These are phyloP conservation scores for Podaxis carcinomalis DNA, from an alignment of 768 basidiomycete genomes.

Conservation along the genomic window DNA sequence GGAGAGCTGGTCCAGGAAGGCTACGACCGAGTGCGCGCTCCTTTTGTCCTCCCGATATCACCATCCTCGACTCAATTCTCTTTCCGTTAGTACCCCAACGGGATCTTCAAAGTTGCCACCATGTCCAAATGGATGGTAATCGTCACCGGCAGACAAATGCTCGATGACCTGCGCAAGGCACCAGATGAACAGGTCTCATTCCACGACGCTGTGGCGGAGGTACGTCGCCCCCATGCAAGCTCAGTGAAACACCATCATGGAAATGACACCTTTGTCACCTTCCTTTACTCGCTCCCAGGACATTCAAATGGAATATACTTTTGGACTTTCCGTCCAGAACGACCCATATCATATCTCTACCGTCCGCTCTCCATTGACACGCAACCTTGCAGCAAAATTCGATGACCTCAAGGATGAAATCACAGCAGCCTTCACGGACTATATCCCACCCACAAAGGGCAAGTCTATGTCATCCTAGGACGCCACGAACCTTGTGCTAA, in stretches of 20 bases:
- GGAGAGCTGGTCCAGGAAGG: constrained; percentile 11
- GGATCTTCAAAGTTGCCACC: constrained; percentile 13
- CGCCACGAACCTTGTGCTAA: neutral
- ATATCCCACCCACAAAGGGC: constrained; percentile 29
- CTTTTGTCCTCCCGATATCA: too few species aligned
- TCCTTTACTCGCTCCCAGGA: constrained; percentile 18
- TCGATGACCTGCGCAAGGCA: constrained; percentile 38
- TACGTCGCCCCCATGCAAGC: constrained; percentile 13
- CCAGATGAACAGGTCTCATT: constrained; percentile 34
- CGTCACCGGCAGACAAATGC: constrained; percentile 20
- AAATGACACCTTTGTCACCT: neutral
- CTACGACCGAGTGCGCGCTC: constrained; percentile 10
- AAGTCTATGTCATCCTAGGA: neutral
- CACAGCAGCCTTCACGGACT: constrained; percentile 30
- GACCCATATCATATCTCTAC: constrained; percentile 29
- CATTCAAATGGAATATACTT: constrained; percentile 31
- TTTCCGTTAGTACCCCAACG: constrained; percentile 8
- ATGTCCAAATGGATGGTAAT: constrained; percentile 34
- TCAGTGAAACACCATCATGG: neutral
- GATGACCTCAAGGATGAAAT: constrained; percentile 45
- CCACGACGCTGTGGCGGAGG: constrained; percentile 26
- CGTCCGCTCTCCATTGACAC: constrained; percentile 28
- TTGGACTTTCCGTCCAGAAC: constrained; percentile 26
- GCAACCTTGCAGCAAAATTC: constrained; percentile 34
- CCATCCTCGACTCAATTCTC: neutral